Conservation (phyloP, 2,329 filamentous ascomycete genomes). For the Thielaviopsis populi region DNA sequence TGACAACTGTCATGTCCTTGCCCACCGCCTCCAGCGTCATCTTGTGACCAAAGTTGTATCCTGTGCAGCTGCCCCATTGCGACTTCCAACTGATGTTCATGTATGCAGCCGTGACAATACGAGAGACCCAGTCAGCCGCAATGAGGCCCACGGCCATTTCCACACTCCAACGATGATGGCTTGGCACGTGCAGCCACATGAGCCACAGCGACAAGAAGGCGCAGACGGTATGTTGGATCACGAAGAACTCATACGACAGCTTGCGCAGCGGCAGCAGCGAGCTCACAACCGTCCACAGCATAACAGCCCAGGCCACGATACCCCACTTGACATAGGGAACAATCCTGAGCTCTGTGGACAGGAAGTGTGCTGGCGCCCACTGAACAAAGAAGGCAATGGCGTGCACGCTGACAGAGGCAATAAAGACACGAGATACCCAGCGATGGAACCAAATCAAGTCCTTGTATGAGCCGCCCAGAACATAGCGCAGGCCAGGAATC, state of each 20-base stretch:
- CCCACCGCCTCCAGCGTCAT: conserved; percentile 35
- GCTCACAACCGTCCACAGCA: conserved; percentile 50
- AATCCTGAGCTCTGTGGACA: conserved; percentile 41
- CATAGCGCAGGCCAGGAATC: conserved; percentile 31
- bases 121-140: conserved; percentile 44
- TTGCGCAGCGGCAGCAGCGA: conserved; percentile 49
- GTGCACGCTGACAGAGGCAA: conserved; percentile 52
- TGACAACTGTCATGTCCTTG: conserved; percentile 41
- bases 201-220: conserved; percentile 48
- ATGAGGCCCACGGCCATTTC: conserved; percentile 51
- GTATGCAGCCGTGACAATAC: conserved; percentile 34
- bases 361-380: conserved; percentile 45
- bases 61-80: conserved; percentile 26
- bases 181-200: conserved; percentile 48
- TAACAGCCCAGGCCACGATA: conserved; percentile 48
- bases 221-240: conserved; percentile 50
- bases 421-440: conserved; percentile 55
- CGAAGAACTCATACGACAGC: conserved; percentile 53
- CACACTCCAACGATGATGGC: conserved; percentile 42
- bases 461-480: conserved; percentile 52
- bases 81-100: conserved; percentile 34
- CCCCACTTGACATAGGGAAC: conserved; percentile 54
- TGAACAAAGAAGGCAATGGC: conserved; percentile 53
- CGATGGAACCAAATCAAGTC: conserved; percentile 59
- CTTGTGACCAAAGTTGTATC: conserved; percentile 37